phyloP scores from a whole-genome alignment of 2,329 filamentous ascomycete species.

The Leptosphaerulina australis region DNA sequence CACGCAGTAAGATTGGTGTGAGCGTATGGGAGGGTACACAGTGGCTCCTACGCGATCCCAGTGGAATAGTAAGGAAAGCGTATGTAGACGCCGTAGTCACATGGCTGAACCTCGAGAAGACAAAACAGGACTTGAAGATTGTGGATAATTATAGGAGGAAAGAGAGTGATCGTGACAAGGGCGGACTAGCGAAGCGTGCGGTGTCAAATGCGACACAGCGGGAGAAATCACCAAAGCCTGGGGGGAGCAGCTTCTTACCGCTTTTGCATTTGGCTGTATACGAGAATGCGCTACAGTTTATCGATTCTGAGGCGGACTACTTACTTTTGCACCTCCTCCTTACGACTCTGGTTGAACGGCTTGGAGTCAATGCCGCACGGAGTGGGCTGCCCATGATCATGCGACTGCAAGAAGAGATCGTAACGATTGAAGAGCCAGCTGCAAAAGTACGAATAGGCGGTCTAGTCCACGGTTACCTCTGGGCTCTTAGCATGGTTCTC shows the following conservation, averaged over 20 bases:
- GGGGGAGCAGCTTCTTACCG: slow-evolving; percentile 75
- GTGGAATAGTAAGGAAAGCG: slow-evolving; percentile 77
- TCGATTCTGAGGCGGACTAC: slow-evolving; percentile 71
- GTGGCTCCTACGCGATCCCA: slow-evolving; percentile 83
- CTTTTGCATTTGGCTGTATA: slow-evolving; percentile 87
- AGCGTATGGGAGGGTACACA: slow-evolving; percentile 96
- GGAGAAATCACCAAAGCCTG: slow-evolving; percentile 61
- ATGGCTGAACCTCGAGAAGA: slow-evolving; percentile 85
- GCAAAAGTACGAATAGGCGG: slow-evolving; percentile 81
- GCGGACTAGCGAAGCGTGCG: slow-evolving; percentile 63
- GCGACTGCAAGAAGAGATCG: slow-evolving; percentile 83
- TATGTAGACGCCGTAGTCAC: slow-evolving; percentile 83
- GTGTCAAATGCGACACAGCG: slow-evolving; percentile 70
- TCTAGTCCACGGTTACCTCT: slow-evolving; percentile 88
- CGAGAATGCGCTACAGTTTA: slow-evolving; percentile 75
- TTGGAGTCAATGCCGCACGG: slow-evolving; percentile 81
- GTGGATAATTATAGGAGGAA: slow-evolving; percentile 59
- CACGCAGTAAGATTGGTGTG: slow-evolving; percentile 75
- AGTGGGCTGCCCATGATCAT: slow-evolving; percentile 88
- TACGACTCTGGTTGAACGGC: slow-evolving; percentile 71
- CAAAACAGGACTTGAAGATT: slow-evolving; percentile 66
- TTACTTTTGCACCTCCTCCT: slow-evolving; percentile 78
- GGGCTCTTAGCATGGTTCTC: slow-evolving; percentile 77
- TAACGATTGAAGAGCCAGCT: slow-evolving; percentile 66
- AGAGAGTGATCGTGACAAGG: slow-evolving; percentile 52